Base-by-base conservation (phyloP, 2,329 filamentous ascomycete genomes). In the Arthrinium phaeospermum region DNA sequence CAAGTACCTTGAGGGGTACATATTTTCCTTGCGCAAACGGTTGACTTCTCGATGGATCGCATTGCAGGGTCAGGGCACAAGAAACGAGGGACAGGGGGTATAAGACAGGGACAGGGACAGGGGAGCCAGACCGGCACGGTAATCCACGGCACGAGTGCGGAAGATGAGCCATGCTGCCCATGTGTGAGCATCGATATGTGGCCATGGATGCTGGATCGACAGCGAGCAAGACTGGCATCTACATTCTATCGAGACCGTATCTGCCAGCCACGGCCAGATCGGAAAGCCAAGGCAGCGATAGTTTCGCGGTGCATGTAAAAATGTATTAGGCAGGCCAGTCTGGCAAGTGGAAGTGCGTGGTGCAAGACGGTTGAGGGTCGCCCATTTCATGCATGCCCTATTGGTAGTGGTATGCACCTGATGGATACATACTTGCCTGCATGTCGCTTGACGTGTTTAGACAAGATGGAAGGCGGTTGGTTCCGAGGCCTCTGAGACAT, bases 361-460 rank as follows among this genome's bases (percentile, higher is more conserved):
- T 27, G 51, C 51, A 8, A 22, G 51, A 57, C 24, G 51, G 51
- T 61, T 37, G 16, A 61, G 19, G 30, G 30, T 10, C 10, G 30
- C 19, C 16, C 30, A 41, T 37, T 37, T 30, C 51, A 57, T 57
- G 16, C 51, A 57, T 13, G 7, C 16, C 27, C 27, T 30, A 57
- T 57, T 34, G n/a, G 22, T 30, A 57, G 34, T 34, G n/a, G 22
- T 22, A 13, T 37, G 16, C 57, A 14, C 8, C 37, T 41, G 37
- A 41, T 41, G 22, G 19, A 41, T 41, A 41, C 37, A 41, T n/a
- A n/a, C 14, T 8, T 51, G 24, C 16, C 41, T 64, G 57, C 57
- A 64, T 64, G 57, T 64, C 57, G 57, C 57, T 64, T 64, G 57
- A 64, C 57, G 57, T 64, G 57, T 34, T 41, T 64, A 41, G 57